Evolutionary conservation across 306 rosid species (phyloP).

Genomic region (Boehmeria nivea): DNA sequence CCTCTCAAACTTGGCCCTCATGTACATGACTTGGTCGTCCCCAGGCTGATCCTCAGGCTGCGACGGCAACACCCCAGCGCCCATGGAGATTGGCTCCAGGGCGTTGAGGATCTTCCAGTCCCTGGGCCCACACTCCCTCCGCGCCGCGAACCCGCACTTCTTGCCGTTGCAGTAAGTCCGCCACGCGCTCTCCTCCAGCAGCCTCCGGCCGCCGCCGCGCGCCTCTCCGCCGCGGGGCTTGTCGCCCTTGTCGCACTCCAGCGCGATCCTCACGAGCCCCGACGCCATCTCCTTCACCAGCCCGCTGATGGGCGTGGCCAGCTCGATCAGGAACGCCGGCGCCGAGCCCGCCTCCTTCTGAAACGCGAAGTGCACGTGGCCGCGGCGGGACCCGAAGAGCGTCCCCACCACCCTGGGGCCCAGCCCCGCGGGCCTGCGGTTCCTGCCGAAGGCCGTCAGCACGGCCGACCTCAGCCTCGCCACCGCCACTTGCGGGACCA

Average conservation of each 20-base stretch:
- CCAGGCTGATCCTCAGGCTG: conserved; percentile 32
- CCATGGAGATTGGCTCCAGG: conserved; percentile 91
- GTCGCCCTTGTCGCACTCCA: conserved; percentile 77
- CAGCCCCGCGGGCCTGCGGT: conserved; percentile 48
- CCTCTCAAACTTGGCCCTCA: conserved; percentile 98
- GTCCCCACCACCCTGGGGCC: conserved; percentile 83
- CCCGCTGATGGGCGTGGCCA: conserved; percentile 84
- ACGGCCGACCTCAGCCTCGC: conserved; percentile 80
- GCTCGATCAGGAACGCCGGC: conserved; percentile 87
- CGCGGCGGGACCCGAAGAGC: conserved; percentile 82
- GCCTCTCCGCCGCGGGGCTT: conserved; percentile 21
- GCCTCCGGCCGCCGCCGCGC: conserved; percentile 23
- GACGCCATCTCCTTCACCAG: conserved; percentile 98
- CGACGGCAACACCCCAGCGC: conserved; percentile 88
- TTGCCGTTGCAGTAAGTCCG: conserved; percentile 91
- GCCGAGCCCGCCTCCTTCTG: conserved; percentile 69
- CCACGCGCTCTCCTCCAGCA: conserved; percentile 83
- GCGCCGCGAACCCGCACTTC: conserved; percentile 80
- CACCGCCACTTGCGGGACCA: conserved; percentile 61
- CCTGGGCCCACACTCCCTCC: conserved; percentile 80
- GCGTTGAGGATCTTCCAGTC: conserved; percentile 85
- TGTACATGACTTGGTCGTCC: conserved; percentile 65
- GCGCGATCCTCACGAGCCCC: conserved; percentile 87
- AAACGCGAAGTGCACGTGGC: conserved; percentile 86
- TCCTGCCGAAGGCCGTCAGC: conserved; percentile 59